Percentiles rank a stretch among this genome's conserved stretches.
Evolutionary conservation across 257 asterid species (phyloP).

Genomic region (Rubia yunnanensis): DNA sequence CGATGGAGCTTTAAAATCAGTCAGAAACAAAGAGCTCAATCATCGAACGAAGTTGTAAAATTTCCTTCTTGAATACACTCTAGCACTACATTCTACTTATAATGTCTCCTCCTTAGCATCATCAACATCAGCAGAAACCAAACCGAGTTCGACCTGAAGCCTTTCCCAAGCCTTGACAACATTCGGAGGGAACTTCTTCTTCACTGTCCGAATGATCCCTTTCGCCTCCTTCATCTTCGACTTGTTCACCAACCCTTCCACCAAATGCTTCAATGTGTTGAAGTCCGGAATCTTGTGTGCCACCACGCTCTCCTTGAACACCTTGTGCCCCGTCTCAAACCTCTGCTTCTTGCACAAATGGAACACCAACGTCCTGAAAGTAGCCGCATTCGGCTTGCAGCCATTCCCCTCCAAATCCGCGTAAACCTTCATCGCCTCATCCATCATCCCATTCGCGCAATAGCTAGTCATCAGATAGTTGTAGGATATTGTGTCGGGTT

Average conservation of each 20-base stretch:
- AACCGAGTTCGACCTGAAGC: conserved; percentile 47
- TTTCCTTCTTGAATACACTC: not conserved
- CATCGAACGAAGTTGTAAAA: not conserved
- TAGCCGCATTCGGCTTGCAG: conserved; percentile 50
- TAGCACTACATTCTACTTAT: too few relatives aligned
- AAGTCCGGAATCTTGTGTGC: conserved; percentile 65
- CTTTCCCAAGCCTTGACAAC: conserved; percentile 57
- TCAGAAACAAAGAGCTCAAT: not conserved
- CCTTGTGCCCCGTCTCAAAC: conserved; percentile 44
- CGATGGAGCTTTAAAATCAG: not conserved
- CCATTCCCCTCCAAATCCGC: conserved; percentile 42
- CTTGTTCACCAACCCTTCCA: conserved; percentile 43
- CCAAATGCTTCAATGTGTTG: conserved; percentile 54
- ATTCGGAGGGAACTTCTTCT: conserved; percentile 58
- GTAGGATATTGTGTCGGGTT: conserved; percentile 50
- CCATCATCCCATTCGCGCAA: conserved; percentile 46
- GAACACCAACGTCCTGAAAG: conserved; percentile 57
- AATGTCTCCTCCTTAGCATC: conserved; percentile 12
- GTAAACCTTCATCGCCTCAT: conserved; percentile 62
- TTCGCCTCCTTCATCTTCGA: conserved; percentile 43
- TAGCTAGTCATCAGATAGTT: conserved; percentile 71
- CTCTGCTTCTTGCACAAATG: conserved; percentile 47
- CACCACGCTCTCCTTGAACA: conserved; percentile 59
- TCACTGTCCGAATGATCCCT: conserved; percentile 49
- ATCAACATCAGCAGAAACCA: conserved; percentile 21